phyloP scores from a whole-genome alignment of 352 stramenopile genomes.

The Peronosclerospora sorghi region DNA sequence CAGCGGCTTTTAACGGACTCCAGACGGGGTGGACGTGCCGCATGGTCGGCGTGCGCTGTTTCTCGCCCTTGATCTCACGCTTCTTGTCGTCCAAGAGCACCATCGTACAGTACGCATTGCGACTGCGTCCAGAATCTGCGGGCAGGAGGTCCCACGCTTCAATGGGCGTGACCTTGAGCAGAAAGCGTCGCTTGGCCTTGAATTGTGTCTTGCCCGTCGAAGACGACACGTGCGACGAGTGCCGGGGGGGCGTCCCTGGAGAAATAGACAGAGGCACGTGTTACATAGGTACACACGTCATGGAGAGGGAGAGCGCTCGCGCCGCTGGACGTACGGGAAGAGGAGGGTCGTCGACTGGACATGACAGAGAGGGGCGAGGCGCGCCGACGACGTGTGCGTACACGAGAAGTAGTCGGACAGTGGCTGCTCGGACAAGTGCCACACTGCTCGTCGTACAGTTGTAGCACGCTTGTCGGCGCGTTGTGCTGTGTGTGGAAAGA shows the following conservation, averaged over 20 bases:
- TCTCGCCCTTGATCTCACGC: constrained; percentile 81
- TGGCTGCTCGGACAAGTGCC: no score
- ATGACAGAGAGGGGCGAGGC: no score
- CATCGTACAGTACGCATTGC: constrained; percentile 80
- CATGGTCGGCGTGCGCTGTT: constrained; percentile 69
- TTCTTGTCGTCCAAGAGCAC: no score
- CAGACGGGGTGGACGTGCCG: constrained; percentile 55
- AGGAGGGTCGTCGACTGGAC: no score
- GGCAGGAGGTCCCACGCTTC: constrained; percentile 64
- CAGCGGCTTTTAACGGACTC: constrained; percentile 72
- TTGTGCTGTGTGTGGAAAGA: no score
- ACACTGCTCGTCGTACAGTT: no score
- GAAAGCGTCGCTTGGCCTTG: constrained; percentile 61
- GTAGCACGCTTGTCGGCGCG: no score
- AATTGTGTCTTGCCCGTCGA: constrained; percentile 38
- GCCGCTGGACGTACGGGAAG: no score
- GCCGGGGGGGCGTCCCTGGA: not conserved
- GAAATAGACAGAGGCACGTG: not conserved
- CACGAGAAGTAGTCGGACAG: no score
- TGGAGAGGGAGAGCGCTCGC: no score
- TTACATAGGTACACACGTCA: no score
- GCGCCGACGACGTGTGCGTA: no score
- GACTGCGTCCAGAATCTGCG: constrained; percentile 35
- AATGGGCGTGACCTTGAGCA: constrained; percentile 83
- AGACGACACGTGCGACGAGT: constrained; percentile 8